Evolutionary conservation across 306 rosid genomes (phyloP).

Genomic region (Cicer chorassanicum): DNA sequence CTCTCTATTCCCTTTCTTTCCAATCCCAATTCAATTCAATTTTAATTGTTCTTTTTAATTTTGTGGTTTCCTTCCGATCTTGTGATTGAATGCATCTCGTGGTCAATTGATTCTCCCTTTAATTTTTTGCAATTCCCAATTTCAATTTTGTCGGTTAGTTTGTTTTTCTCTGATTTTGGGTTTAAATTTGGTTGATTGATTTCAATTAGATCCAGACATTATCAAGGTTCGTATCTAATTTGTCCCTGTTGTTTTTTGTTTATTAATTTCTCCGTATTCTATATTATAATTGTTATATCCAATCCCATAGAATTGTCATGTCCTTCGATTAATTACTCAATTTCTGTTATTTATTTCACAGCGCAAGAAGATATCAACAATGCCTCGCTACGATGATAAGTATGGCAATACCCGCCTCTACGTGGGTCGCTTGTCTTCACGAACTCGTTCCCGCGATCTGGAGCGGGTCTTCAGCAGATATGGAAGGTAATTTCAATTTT

Average conservation of each 20-base stretch:
- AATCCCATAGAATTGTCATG: no score
- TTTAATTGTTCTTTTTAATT: neutral
- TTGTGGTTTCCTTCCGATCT: neutral
- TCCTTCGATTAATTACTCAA: neutral
- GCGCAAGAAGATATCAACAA: conserved; percentile 43
- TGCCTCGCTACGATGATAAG: conserved; percentile 86
- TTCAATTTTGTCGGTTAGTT: neutral
- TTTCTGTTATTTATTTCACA: conserved; percentile 11
- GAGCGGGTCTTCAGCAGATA: conserved; percentile 71
- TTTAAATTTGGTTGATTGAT: neutral
- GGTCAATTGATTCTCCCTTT: neutral
- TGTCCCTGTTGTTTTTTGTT: neutral
- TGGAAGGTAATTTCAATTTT: conserved; percentile 59
- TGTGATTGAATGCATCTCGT: neutral
- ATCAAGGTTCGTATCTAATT: neutral
- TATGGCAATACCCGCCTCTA: conserved; percentile 74
- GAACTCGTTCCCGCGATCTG: conserved; percentile 76
- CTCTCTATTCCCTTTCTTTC: neutral
- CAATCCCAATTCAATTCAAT: neutral
- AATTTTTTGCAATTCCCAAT: neutral
- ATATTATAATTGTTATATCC: neutral
- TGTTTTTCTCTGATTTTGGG: neutral
- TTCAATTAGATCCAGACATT: conserved; percentile 1
- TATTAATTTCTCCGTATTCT: neutral
- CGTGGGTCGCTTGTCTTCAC: conserved; percentile 72